These are phyloP conservation scores for Saccharomycopsis capsularis DNA, from an alignment of 805 yeast species.

Conservation along the genomic window DNA sequence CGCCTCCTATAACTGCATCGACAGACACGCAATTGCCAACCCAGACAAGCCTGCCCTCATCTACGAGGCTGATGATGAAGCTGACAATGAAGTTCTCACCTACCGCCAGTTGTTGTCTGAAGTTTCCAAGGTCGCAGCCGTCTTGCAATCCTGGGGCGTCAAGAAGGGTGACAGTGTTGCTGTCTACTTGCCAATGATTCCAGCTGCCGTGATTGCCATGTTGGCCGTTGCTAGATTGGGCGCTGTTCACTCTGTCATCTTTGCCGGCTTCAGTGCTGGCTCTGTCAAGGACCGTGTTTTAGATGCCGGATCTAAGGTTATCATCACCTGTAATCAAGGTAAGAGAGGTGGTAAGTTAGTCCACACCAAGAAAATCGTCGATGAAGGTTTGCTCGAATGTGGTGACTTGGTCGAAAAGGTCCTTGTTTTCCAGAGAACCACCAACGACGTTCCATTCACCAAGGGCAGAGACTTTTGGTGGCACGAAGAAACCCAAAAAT, in stretches of 20 bases:
- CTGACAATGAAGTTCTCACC: conserved; percentile 65
- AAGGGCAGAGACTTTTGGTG: conserved; percentile 89
- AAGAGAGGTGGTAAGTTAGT: conserved; percentile 93
- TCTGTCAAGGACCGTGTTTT: conserved; percentile 85
- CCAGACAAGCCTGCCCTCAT: conserved; percentile 82
- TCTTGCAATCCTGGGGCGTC: conserved; percentile 78
- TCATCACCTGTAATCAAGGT: conserved; percentile 93
- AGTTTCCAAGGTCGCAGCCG: conserved; percentile 82
- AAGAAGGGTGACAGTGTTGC: conserved; percentile 95
- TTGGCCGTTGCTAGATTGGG: conserved; percentile 91
- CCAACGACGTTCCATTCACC: conserved; percentile 60
- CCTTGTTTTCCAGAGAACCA: conserved; percentile 81
- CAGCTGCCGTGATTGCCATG: conserved; percentile 92
- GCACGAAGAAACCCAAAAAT: conserved; percentile 82
- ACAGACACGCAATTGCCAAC: conserved; percentile 83
- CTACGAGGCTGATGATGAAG: conserved; percentile 91
- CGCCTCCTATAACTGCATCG: conserved; percentile 91
- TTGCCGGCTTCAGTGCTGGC: conserved; percentile 94
- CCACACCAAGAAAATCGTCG: conserved; percentile 89
- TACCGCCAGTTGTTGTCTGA: conserved; percentile 80
- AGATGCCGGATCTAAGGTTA: conserved; percentile 79
- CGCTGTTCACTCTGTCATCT: conserved; percentile 92
- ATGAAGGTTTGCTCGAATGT: conserved; percentile 69
- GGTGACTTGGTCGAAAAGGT: conserved; percentile 74
- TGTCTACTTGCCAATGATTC: conserved; percentile 94